Base-by-base conservation (phyloP, 2,329 filamentous ascomycete species). In the Fusarium buxicola region DNA sequence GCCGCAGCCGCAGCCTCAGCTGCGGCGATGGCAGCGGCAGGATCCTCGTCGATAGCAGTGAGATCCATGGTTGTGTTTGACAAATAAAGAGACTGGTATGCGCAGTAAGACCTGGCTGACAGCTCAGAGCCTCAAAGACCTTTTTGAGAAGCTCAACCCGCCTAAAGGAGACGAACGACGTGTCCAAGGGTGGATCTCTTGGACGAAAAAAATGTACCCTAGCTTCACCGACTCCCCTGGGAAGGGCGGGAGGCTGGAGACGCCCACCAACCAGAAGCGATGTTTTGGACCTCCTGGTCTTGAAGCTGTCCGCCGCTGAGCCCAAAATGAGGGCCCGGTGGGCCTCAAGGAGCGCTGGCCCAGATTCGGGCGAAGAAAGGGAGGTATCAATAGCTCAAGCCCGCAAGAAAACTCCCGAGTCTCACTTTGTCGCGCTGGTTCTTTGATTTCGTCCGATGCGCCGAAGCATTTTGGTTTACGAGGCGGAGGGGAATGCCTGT, bases 31-130 rank as follows among this genome's bases (percentile, higher is more conserved):
- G 61, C 69, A 25, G 66, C 69, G n/a, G 66, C 69, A 30, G 64
- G 63, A 60, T 70, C 68, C 56, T 70, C 68, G 62, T 70, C 68
- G 40, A 71, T 66, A 24, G 64, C 55, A 60, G 56, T 50, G 43
- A 70, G 64, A 62, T 70, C 68, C 68, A 70, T 70, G 55, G 32
- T 58, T 55, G 40, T 41, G 41, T 15, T 58, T 36, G 34, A 54
- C 45, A 54, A 51, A 58, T 50, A 49, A 46, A 49, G 31, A 54
- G 49, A 64, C 35, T 41, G 55, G 51, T 44, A 35, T 57, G 39
- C 38, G 59, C 49, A 58, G 46, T 21, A 58, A 43, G 35, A 53
- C 36, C 34, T 38, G 40, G 43, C 60, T 54, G 52, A 65, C 56
- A 57, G 52, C 66, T 66, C 67, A 58, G 60, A 63, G 62, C 62